Percentiles rank a stretch among this genome's conserved stretches.
phyloP scores from a whole-genome alignment of 2,329 filamentous ascomycete species.

The Nothophaeocryptopus gaeumannii region DNA sequence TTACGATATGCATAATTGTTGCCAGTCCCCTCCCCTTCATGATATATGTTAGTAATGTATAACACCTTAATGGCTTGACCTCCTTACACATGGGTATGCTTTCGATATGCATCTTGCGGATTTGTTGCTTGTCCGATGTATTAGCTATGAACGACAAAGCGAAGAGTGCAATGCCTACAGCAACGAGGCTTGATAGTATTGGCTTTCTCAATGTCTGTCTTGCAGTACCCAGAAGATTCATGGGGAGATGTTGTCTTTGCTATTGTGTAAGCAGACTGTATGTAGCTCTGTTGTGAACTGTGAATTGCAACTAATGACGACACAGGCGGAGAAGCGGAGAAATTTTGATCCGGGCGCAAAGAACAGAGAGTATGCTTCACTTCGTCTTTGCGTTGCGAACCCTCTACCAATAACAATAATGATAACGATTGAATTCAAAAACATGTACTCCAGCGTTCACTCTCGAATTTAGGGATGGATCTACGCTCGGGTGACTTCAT shows the following conservation, averaged over 20 bases:
- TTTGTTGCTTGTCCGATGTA: slow-evolving; percentile 19
- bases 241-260: background rate
- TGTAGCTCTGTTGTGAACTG: too few relatives aligned
- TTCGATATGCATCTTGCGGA: slow-evolving; percentile 70
- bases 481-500: too few relatives aligned
- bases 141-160: slow-evolving; percentile 24
- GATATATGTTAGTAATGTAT: slow-evolving; percentile 10
- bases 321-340: too few relatives aligned
- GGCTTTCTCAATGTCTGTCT: slow-evolving; percentile 20
- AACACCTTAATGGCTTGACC: slow-evolving; percentile 28
- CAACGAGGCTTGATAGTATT: slow-evolving; percentile 16
- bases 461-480: too few relatives aligned
- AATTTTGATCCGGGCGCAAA: too few relatives aligned
- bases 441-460: too few relatives aligned
- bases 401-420: too few relatives aligned
- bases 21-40: slow-evolving; percentile 67
- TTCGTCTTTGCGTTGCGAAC: too few relatives aligned
- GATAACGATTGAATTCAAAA: too few relatives aligned
- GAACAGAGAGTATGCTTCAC: too few relatives aligned
- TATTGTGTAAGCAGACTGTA: too few relatives aligned
- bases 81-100: slow-evolving; percentile 82
- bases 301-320: too few relatives aligned
- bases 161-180: slow-evolving; percentile 25
- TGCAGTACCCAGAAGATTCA: slow-evolving; percentile 20
- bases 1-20: slow-evolving; percentile 76